Base-by-base conservation (phyloP, 2,329 filamentous ascomycete genomes). In the Calcarisporium arbuscula region DNA sequence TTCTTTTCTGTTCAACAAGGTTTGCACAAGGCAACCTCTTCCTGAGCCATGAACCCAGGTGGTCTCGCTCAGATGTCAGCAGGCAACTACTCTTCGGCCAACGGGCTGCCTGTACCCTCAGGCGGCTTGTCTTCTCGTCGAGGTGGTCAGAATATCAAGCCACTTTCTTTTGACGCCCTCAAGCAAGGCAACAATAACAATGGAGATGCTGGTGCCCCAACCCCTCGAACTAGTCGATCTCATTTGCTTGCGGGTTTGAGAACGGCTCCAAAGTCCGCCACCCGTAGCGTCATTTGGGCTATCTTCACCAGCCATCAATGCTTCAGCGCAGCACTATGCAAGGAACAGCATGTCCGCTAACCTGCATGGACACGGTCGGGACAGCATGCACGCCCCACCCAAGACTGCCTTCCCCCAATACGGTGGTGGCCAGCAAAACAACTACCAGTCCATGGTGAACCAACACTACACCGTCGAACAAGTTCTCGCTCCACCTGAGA, bases 61-160 rank as follows among this genome's bases (percentile, higher is more conserved):
- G 87, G 88, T 92, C 86, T 95, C 72, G 83, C 88, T 92, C 88
- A 94, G 77, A 96, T 96, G 90, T 85, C 87, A 70, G 90, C 87
- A 72, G 85, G 81, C 72, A 76, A 81, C 62, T 85, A 85, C 61
- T 67, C 74, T 60, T 72, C 82, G 61, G 70, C 76, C 57, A 76
- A 76, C 61, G 81, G 78, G 51, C 72, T 95, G 51, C 78, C 80
- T 54, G 78, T 86, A 66, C 83, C 88, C 34, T 71, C 77, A 43
- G 78, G 83, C 46, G 85, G 88, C 53, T 84, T 95, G 56, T 87
- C 86, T 44, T 90, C 89, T 18, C 72, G 74, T 51, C 82, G 92
- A 46, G 86, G 94, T 54, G 85, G 86, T 47, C 78, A 85, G 54
- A 82, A 85, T 58, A 82, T 95, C 64, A 95, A 95, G 70, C 87